Evolutionary conservation across 2,329 filamentous ascomycete species (phyloP).

Genomic region (Pseudogymnoascus sp.): DNA sequence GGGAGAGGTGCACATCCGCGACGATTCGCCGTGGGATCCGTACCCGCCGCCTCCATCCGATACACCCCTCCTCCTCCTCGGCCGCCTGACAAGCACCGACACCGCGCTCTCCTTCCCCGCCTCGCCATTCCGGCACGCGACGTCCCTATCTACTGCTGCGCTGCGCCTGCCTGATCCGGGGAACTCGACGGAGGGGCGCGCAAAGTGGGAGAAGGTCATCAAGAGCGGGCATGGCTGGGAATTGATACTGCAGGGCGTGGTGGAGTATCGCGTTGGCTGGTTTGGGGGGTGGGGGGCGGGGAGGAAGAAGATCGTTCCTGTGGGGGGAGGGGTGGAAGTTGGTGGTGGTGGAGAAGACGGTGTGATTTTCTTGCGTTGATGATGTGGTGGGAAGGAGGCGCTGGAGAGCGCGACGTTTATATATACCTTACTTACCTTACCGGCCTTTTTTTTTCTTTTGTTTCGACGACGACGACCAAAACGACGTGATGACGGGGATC

Average conservation of each 20-base stretch:
- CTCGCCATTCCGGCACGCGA: constrained; percentile 71
- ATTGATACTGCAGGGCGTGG: constrained; percentile 80
- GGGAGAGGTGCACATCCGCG: constrained; percentile 22
- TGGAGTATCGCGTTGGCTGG: constrained; percentile 62
- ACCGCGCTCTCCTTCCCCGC: constrained; percentile 84
- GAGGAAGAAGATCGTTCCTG: background rate
- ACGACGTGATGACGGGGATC: background rate
- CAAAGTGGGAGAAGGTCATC: constrained; percentile 84
- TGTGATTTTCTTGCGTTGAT: background rate
- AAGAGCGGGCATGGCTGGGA: constrained; percentile 73
- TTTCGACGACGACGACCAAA: background rate
- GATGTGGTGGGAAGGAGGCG: background rate
- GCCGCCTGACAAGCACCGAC: constrained; percentile 79
- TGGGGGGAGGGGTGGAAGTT: background rate
- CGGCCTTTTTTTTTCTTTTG: background rate
- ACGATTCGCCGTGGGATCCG: constrained; percentile 26
- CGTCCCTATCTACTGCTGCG: constrained; percentile 70
- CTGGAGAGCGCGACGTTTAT: background rate
- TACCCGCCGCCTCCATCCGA: constrained; percentile 36
- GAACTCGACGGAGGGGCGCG: constrained; percentile 79
- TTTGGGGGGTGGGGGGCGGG: constrained; percentile 26
- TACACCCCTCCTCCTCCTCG: constrained; percentile 84
- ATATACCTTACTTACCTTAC: background rate
- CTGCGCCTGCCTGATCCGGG: constrained; percentile 77
- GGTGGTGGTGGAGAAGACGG: background rate